phyloP scores from a whole-genome alignment of 257 asterid genomes.

The Linderniella brevidens region DNA sequence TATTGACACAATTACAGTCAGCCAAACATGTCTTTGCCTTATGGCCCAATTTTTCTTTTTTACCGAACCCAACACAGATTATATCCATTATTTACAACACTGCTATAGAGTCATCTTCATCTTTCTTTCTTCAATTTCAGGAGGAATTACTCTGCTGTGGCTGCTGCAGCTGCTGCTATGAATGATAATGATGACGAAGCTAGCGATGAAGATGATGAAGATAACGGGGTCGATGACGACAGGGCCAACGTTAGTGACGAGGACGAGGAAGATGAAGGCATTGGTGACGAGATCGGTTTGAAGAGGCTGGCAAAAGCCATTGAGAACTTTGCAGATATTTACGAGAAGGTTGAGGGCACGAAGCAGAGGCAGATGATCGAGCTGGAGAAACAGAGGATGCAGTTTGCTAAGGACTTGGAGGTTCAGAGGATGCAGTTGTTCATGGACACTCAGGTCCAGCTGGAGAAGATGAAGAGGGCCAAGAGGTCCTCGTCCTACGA shows the following conservation, averaged over 20 bases:
- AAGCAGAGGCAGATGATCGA: slow-evolving; percentile 63
- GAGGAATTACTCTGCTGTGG: slow-evolving; percentile 44
- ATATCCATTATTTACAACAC: too few species aligned
- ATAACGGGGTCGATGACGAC: slow-evolving; percentile 15
- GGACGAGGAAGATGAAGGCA: slow-evolving; percentile 22
- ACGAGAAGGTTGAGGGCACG: slow-evolving; percentile 46
- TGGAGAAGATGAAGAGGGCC: slow-evolving; percentile 36
- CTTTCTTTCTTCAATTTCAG: neutral
- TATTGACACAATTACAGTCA: too few species aligned
- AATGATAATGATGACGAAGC: slow-evolving; percentile 26
- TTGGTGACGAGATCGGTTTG: slow-evolving; percentile 26
- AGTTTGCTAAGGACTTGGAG: slow-evolving; percentile 56
- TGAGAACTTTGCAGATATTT: slow-evolving; percentile 47
- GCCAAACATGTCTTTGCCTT: too few species aligned
- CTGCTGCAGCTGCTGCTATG: slow-evolving; percentile 45
- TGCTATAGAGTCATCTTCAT: too few species aligned
- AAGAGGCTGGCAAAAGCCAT: slow-evolving; percentile 43
- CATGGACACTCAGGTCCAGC: slow-evolving; percentile 53
- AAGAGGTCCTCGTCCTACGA: slow-evolving; percentile 33
- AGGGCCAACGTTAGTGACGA: slow-evolving; percentile 26
- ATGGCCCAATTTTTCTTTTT: too few species aligned
- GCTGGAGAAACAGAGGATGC: slow-evolving; percentile 67
- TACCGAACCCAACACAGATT: too few species aligned
- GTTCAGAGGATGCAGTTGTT: slow-evolving; percentile 66
- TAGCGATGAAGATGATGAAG: slow-evolving; percentile 11